phyloP scores from a whole-genome alignment of 352 stramenopile species.

The Phytophthora multivora region DNA sequence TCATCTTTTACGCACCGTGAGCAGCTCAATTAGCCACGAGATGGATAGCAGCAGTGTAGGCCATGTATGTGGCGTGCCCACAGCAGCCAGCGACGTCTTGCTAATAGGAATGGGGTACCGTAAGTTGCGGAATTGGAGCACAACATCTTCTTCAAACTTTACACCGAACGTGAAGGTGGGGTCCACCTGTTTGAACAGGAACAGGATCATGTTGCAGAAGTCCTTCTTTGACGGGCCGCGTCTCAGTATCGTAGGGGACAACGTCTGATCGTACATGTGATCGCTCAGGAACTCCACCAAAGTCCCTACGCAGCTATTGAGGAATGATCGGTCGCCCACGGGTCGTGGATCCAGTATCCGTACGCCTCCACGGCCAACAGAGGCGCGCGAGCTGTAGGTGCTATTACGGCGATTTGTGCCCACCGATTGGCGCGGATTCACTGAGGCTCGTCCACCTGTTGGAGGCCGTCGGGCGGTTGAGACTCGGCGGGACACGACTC shows the following conservation, averaged over 20 bases:
- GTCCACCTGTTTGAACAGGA: constrained; percentile 96
- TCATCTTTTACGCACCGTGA: constrained; percentile 63
- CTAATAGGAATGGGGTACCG: constrained; percentile 97
- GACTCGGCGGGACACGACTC: constrained; percentile 49
- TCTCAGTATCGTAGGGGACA: constrained; percentile 92
- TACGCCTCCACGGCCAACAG: constrained; percentile 40
- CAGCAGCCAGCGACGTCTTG: constrained; percentile 95
- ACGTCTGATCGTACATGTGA: constrained; percentile 90
- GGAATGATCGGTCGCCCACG: constrained; percentile 92
- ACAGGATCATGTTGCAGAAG: constrained; percentile 97
- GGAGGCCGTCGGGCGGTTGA: constrained; percentile 20
- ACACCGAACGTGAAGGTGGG: constrained; percentile 82
- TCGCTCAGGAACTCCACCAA: constrained; percentile 95
- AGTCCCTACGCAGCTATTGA: constrained; percentile 90
- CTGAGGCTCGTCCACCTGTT: constrained; percentile 43
- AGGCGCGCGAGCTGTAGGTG: constrained; percentile 64
- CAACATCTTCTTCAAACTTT: constrained; percentile 84
- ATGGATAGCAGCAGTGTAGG: constrained; percentile 95
- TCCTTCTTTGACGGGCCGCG: constrained; percentile 95
- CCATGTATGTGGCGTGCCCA: constrained; percentile 96
- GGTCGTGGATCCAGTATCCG: constrained; percentile 83
- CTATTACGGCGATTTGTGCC: constrained; percentile 58
- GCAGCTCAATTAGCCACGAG: constrained; percentile 96
- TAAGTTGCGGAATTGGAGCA: constrained; percentile 69
- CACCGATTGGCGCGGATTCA: constrained; percentile 56